Evolutionary conservation across 768 basidiomycete species (phyloP).

Genomic region (Mycena haematopus): DNA sequence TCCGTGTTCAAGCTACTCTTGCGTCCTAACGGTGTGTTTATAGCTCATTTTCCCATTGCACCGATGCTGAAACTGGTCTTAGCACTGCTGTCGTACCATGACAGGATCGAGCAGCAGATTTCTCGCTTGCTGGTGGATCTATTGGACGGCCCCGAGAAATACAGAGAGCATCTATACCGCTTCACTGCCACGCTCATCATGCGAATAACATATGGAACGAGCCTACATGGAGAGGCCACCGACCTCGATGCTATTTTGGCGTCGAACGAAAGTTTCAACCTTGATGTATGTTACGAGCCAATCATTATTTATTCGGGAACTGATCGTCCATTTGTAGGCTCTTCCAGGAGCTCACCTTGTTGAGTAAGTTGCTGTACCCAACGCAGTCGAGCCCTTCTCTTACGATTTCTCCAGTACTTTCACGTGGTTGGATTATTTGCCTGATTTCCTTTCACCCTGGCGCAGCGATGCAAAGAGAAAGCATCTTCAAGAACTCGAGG

Average conservation of each 20-base stretch:
- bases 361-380: neutral
- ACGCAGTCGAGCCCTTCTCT: neutral
- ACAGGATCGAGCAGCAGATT: neutral
- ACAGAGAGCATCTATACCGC: constrained; percentile 6
- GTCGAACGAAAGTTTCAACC: constrained; percentile 10
- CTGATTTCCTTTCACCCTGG: constrained; percentile 6
- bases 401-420: neutral
- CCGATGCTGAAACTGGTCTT: neutral
- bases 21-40: neutral
- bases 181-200: constrained; percentile 7
- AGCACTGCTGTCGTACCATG: constrained; percentile 4
- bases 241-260: constrained; percentile 8
- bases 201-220: constrained; percentile 7
- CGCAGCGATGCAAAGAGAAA: neutral
- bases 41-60: neutral
- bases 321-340: neutral
- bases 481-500: constrained; percentile 6
- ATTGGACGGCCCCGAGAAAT: neutral
- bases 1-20: constrained; percentile 8
- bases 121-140: neutral
- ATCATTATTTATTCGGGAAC: no score
- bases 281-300: neutral
- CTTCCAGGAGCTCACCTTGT: constrained; percentile 9
- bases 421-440: constrained; percentile 6
- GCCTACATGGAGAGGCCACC: neutral